Base-by-base conservation (phyloP, 345 rosid genomes). In the Turnera subulata region DNA sequence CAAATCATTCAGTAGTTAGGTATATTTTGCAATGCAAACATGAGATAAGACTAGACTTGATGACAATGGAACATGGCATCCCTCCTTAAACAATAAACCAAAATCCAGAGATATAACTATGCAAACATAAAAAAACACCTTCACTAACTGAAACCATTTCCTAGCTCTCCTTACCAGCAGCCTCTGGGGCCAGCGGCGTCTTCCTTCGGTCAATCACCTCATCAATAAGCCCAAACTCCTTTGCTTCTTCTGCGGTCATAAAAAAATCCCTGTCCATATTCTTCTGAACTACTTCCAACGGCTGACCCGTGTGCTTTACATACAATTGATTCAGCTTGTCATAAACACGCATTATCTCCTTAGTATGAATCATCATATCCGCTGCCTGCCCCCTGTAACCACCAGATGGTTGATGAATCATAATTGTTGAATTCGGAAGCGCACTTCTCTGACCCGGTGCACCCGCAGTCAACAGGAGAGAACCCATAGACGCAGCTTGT, bases 391-490 rank as follows among this genome's bases (percentile, higher is more conserved):
- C 97, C 17, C 89, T 82, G 64, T 94, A 94, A 18, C 99, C 99
- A 19, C 97, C 99, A 3, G 99, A 94, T 50, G 99, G 99, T 73
- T 94, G 97, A 67, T 90, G 99, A 75, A 94, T 82, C 99, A 94
- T 93, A 53, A 90, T 55, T 0, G 97, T 93, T 1, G 97, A 86
- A 69, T 90, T 90, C 15, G 99, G 99, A 15, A 90, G 91, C 2
- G 97, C 50, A 77, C 85, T 76, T 68, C 99, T 85, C 79, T 94
- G 91, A 12, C 96, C 97, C 73, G 80, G 84, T 32, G 93, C 62
- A 17, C 97, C 99, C 0, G 99, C 89, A 49, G 99, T 84, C 71
- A 93, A 73, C 22, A 93, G 95, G 17, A 93, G 92, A 61, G 99
- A 93, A 63, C 73, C 97, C 99, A 94, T 90, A 8, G 99, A 94